Evolutionary conservation across 768 basidiomycete species (phyloP), one percentile per base, ranked within the genome.

Genomic region (Mycena epipterygia): DNA sequence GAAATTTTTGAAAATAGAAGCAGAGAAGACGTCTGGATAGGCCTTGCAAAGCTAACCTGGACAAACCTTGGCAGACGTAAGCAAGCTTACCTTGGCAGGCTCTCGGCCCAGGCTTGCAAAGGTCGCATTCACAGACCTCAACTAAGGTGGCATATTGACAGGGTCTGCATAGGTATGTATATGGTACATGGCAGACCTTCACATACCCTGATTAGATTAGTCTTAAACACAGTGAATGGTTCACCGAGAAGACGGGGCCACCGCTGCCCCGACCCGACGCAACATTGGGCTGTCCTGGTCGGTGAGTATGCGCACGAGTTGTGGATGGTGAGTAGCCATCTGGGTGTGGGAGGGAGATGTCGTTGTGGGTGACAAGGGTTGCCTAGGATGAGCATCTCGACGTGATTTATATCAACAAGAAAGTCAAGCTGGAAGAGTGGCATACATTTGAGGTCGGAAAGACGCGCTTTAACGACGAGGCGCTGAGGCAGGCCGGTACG

Each of bases 401-500:
- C 33, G 56, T 70, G 14, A 70, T 70, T n/a, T 70, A 70, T 49
- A 59, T 64, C 48, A 70, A 70, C 39, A 64, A 70, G 49, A 64
- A 52, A 27, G 29, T 65, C 57, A 64, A 70, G n/a, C 49, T 6
- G 13, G 53, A 64, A 17, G 56, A 70, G 17, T 70, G 69, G 69
- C 62, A 59, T 55, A 70, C 63, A 16, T 70, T 59, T 23, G 63
- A 64, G 57, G 42, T 70, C 41, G 69, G 69, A 12, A 58, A 59
- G 30, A 70, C 69, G 35, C 63, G 69, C 37, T 70, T 70, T 33
- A 70, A 55, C 58, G 69, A 70, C 64, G 57, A 70, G 48, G 69
- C 69, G 46, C 63, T 70, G 29, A 27, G 63, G 33, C 56, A 59
- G 23, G 69, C 69, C 14, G 56, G 64, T 58, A 8, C 27, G 55